These are phyloP conservation scores for Ophiostoma sp. DNA, from an alignment of 2,329 filamentous ascomycete species.

Conservation along the genomic window DNA sequence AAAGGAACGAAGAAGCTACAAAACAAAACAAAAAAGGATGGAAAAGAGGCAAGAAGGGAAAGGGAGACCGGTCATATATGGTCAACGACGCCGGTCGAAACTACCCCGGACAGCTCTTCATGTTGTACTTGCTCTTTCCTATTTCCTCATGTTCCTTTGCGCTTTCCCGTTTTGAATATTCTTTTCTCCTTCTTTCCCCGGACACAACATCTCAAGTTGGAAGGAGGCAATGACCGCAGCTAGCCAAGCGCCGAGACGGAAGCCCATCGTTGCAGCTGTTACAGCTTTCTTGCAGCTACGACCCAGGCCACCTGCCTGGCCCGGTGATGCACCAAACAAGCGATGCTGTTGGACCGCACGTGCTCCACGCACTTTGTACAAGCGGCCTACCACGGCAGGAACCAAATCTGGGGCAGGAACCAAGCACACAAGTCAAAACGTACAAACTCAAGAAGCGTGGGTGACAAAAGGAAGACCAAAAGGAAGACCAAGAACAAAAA, in stretches of 20 bases:
- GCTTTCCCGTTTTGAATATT: background rate
- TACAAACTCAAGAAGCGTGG: background rate
- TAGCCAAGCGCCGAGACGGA: background rate
- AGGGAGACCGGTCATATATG: constrained; percentile 11
- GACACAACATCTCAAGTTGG: constrained; percentile 1
- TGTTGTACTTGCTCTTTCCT: background rate
- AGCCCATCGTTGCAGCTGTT: background rate
- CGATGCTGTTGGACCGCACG: background rate
- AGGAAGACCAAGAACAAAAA: background rate
- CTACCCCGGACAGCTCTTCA: background rate
- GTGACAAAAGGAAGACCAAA: background rate
- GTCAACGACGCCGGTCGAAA: background rate
- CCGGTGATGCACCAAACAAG: background rate
- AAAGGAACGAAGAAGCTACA: background rate
- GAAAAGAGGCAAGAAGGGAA: constrained; percentile 9
- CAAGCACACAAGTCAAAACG: background rate
- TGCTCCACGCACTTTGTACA: background rate
- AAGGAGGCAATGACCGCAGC: constrained; percentile 3
- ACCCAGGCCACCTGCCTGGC: background rate
- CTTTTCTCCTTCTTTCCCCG: background rate
- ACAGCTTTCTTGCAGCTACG: background rate
- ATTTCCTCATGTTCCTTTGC: background rate
- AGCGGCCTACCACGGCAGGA: background rate
- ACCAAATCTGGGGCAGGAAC: background rate
- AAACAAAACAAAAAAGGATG: background rate